Base-by-base conservation (phyloP, 1,139 yeast species). In the Taphrina populina region DNA sequence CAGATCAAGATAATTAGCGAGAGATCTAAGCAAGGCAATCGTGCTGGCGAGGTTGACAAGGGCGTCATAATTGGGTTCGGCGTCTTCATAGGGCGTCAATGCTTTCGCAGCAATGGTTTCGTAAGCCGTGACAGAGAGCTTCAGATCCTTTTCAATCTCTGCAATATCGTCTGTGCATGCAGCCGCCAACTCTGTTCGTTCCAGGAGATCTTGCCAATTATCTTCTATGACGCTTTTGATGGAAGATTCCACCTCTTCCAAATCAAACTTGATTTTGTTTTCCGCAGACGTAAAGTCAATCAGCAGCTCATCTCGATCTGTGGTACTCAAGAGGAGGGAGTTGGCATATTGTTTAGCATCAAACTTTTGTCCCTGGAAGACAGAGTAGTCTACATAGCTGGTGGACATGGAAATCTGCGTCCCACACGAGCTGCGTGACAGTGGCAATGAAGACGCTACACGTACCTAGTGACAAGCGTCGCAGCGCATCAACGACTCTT, bases 271-370 rank as follows among this genome's bases (percentile, higher is more conserved):
- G 46, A 49, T 19, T 33, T 49, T 49, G 46, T 49, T 49, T 20
- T 49, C 33, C 10, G 54, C 54, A 32, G 54, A 49, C 17, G 54
- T 21, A 34, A 49, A 49, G 39, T 49, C 54, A 13, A 49, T 32
- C 11, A 29, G 33, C 27, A 33, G n/a, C n/a, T 49, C 54, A 30
- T 49, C 54, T 26, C 46, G 20, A 36, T 49, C 54, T 6, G 44
- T 49, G 13, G 54, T 49, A 26, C 46, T 41, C 11, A 30, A 40
- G 10, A 49, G 13, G 29, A 49, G 43, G 15, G 43, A 21, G 24
- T 49, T 49, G 15, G 54, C 54, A 30, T 49, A 49, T 8, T 29
- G 32, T n/a, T 33, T 29, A 5, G 54, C 46, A 39, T 49, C 54
- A 24, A 49, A 49, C 6, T 32, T 39, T 20, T 49, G 40, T 7